phyloP scores from a whole-genome alignment of 805 yeast genomes.

The Maudiozyma serrabonitensis region DNA sequence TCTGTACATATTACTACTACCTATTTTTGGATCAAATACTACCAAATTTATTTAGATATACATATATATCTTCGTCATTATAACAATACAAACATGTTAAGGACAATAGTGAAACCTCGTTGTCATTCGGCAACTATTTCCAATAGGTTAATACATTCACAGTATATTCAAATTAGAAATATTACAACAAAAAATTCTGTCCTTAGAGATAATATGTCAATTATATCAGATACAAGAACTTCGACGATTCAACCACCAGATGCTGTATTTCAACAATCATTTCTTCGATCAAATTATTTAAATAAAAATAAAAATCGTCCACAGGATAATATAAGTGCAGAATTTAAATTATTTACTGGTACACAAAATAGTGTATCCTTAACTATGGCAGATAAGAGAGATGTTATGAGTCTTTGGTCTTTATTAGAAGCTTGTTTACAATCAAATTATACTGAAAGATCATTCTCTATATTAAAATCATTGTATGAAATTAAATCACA shows the following conservation, averaged over 20 bases:
- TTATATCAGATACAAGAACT: neutral
- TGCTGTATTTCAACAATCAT: neutral
- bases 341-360: constrained; percentile 21
- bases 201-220: constrained; percentile 5
- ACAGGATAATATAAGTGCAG: constrained; percentile 2
- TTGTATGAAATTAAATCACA: constrained; percentile 41
- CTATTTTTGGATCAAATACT: neutral
- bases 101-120: neutral
- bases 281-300: neutral
- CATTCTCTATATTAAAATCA: constrained; percentile 56
- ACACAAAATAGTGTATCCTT: constrained; percentile 13
- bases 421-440: constrained; percentile 69
- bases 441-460: constrained; percentile 57
- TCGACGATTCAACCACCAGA: neutral
- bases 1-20: neutral
- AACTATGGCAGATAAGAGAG: constrained; percentile 9
- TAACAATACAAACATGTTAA: neutral
- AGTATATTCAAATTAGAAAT: constrained; percentile 4
- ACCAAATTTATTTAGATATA: neutral
- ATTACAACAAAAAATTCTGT: constrained; percentile 12
- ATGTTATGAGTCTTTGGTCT: constrained; percentile 54
- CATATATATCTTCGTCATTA: neutral
- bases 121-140: neutral
- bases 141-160: neutral
- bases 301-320: constrained; percentile 1